Evolutionary conservation across 805 yeast genomes (phyloP), one percentile per base, ranked within the genome.

Genomic region (Cyberlindnera nakhonratchasimensis): DNA sequence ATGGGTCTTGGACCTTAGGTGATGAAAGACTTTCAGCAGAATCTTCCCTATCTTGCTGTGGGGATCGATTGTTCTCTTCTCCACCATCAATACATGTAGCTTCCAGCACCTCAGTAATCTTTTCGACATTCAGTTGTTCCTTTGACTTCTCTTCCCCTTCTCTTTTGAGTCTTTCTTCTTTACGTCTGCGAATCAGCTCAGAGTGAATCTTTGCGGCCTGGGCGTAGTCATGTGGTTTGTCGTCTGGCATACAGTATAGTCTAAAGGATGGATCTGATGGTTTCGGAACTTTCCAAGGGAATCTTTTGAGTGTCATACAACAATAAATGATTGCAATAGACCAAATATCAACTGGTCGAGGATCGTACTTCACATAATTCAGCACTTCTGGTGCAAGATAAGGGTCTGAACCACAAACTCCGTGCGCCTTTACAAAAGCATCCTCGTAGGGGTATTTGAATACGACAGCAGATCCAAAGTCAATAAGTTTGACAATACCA

Each of bases 211-310:
- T 78, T 25, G 90, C 89, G 51, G 86, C 79, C 49, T 80, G 74
- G 19, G 65, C 65, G 64, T 86, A 86, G 63, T 86, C 90, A 62
- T 85, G 93, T 55, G 83, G 82, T 39, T 73, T 71, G 55, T 86
- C 93, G 65, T 86, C 93, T 5, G 68, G 71, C 72, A 75, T 62
- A 37, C 80, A 75, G 56, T 75, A 86, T 24, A 85, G 65, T 51
- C 73, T 75, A 61, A 79, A 86, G 53, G 88, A 81, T 48, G 82
- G 80, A 61, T 86, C 95, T 25, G 77, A 62, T 14, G 67, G 68
- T 51, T 75, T 77, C 11, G 95, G 95, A 2, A 82, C 85, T 60
- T 85, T 86, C 95, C 95, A 86, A 3, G 95, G 95, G 59, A 86
- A 86, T 57, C 90, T 74, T 63, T 85, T 81, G 46, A 86, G 67